A percentile compares a stretch with the other conserved stretches of the same genome.
Conservation (phyloP, 495 filamentous ascomycete genomes). For the Talaromyces wortmannii region DNA sequence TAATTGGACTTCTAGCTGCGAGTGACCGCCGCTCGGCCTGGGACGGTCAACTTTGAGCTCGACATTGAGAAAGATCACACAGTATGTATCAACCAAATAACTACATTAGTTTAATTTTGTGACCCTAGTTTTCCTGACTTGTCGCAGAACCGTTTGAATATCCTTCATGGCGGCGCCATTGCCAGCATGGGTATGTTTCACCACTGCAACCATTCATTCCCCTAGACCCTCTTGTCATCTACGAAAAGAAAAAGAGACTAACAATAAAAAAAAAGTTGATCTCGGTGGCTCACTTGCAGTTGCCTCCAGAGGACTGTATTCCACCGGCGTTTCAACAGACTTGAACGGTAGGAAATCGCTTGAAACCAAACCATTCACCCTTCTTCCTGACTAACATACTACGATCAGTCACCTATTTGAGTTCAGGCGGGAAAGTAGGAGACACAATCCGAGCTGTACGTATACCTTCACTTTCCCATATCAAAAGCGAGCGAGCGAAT, state of each 20-base stretch:
- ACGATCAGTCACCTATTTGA: constrained; percentile 77
- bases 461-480: background rate
- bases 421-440: constrained; percentile 73
- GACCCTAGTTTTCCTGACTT: too few species aligned
- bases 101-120: too few species aligned
- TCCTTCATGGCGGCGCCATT: constrained; percentile 90
- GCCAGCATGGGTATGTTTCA: constrained; percentile 68
- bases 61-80: constrained; percentile 84
- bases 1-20: constrained; percentile 51
- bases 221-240: background rate
- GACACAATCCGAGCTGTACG: constrained; percentile 62
- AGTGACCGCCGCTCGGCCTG: constrained; percentile 68
- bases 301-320: constrained; percentile 78
- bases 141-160: constrained; percentile 75
- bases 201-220: background rate
- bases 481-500: background rate
- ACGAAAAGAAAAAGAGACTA: background rate
- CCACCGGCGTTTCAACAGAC: constrained; percentile 91
- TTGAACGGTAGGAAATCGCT: constrained; percentile 57
- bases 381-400: background rate
- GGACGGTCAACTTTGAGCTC: constrained; percentile 80
- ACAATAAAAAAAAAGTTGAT: constrained; percentile 51
- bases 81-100: constrained; percentile 33
- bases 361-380: background rate
- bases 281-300: constrained; percentile 90